These are phyloP conservation scores for Neospermospora avenae DNA, from an alignment of 2,329 filamentous ascomycete species.

Conservation along the genomic window DNA sequence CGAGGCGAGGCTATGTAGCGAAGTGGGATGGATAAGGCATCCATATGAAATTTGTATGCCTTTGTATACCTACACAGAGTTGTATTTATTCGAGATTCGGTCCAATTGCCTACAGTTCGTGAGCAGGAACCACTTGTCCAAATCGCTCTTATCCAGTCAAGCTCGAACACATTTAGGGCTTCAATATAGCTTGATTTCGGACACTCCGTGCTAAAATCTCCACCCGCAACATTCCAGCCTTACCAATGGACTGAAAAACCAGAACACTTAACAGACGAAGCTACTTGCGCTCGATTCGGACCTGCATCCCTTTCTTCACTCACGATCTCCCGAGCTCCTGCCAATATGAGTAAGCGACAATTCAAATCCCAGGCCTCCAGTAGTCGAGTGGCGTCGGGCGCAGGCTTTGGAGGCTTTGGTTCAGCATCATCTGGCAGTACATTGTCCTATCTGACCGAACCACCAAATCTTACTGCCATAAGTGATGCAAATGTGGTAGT, in stretches of 20 bases:
- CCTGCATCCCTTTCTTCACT: not conserved
- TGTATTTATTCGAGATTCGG: not conserved
- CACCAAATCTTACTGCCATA: conserved; percentile 74
- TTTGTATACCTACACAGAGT: not conserved
- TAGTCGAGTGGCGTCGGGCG: conserved; percentile 30
- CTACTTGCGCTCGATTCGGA: not conserved
- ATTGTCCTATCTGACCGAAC: conserved; percentile 84
- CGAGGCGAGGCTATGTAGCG: not conserved
- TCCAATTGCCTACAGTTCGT: too few relatives aligned
- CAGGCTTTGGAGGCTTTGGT: conserved; percentile 33
- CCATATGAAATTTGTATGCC: not conserved
- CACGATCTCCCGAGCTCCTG: too few relatives aligned
- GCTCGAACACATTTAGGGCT: too few relatives aligned
- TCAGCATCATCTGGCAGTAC: conserved; percentile 42
- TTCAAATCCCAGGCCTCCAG: conserved; percentile 36
- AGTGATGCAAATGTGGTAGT: conserved; percentile 80
- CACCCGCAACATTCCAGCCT: not conserved
- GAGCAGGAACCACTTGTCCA: too few relatives aligned
- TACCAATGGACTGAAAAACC: not conserved
- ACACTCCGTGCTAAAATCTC: not conserved
- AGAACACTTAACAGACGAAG: not conserved
- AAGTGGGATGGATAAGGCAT: not conserved
- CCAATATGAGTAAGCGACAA: conserved; percentile 31
- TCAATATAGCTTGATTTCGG: too few relatives aligned
- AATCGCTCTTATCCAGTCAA: too few relatives aligned